Base-by-base conservation (phyloP, 2,329 filamentous ascomycete species). In the Plectosphaerella cucumerina region DNA sequence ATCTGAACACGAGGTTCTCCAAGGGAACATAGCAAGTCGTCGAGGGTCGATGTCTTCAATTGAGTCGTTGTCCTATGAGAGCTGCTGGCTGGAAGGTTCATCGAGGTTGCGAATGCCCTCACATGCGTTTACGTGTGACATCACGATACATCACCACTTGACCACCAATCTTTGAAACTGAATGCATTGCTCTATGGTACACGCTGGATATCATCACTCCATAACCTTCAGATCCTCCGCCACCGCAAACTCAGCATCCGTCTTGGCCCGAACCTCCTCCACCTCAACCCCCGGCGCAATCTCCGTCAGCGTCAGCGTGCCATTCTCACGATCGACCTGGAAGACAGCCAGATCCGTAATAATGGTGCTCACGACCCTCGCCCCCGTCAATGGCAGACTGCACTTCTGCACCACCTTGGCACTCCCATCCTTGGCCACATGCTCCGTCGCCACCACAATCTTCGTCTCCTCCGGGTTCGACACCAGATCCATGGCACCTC, bases 261-360 rank as follows among this genome's bases (percentile, higher is more conserved):
- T 91, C 75, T 89, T 89, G 58, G 73, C 72, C 69, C 72, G 80
- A 3, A 91, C 77, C 54, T 88, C 82, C 31, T 90, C 85, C 1
- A 90, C 75, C 12, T 77, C 76, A 1, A 89, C 81, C 0, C 83
- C 85, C 2, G 84, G 82, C 2, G 87, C 87, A 15, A 89, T 65
- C 68, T 91, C 87, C 0, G 85, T 87, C 47, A 91, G 72, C 0
- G 83, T 87, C 39, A 89, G 63, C 0, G 73, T 76, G 2, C 85
- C 85, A 18, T 80, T 78, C 26, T 66, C 67, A 37, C 86, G 76
- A 58, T 87, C 81, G 8, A 88, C 84, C 60, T 87, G 74, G 65
- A 88, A 87, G 5, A 91, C 87, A 55, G 85, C 86, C 63, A 93
- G 66, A 58, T 94, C 85, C 0, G 85, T 89, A 51, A 88, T 87